Conservation (phyloP, 2,329 filamentous ascomycete genomes). For the Trichoderma semiorbis region DNA sequence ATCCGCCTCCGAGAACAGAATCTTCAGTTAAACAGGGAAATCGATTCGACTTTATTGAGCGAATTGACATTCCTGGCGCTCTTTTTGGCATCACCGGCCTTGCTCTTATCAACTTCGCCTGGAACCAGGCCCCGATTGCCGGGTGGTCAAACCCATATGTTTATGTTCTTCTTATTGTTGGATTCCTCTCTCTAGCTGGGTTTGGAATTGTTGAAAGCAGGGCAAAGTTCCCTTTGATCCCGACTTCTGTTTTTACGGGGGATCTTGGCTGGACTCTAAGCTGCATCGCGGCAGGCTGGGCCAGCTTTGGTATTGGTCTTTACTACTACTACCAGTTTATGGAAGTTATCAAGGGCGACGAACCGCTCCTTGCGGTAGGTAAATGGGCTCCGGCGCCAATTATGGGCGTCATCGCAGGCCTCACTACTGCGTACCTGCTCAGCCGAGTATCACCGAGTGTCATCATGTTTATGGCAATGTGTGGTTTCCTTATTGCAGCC, state of each 20-base stretch:
- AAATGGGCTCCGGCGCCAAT: conserved; percentile 35
- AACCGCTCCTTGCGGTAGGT: conserved; percentile 41
- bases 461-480: conserved; percentile 40
- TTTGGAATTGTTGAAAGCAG: conserved; percentile 53
- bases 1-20: background rate
- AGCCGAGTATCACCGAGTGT: conserved; percentile 26
- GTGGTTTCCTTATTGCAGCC: conserved; percentile 36
- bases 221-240: conserved; percentile 6
- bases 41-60: conserved; percentile 19
- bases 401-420: conserved; percentile 39
- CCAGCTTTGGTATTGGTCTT: conserved; percentile 47
- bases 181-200: conserved; percentile 45
- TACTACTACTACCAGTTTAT: conserved; percentile 47
- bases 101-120: conserved; percentile 58
- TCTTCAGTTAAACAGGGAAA: background rate
- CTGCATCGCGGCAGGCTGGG: conserved; percentile 48
- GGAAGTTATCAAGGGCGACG: conserved; percentile 35
- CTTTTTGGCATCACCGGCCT: conserved; percentile 47
- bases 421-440: conserved; percentile 37
- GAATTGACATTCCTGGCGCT: conserved; percentile 35
- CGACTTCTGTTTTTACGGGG: background rate
- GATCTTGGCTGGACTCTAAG: conserved; percentile 44
- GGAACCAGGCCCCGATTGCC: conserved; percentile 57
- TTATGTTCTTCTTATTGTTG: conserved; percentile 52
- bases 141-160: conserved; percentile 55